Base-by-base conservation (phyloP, 2,329 filamentous ascomycete genomes). In the Fusarium napiforme region DNA sequence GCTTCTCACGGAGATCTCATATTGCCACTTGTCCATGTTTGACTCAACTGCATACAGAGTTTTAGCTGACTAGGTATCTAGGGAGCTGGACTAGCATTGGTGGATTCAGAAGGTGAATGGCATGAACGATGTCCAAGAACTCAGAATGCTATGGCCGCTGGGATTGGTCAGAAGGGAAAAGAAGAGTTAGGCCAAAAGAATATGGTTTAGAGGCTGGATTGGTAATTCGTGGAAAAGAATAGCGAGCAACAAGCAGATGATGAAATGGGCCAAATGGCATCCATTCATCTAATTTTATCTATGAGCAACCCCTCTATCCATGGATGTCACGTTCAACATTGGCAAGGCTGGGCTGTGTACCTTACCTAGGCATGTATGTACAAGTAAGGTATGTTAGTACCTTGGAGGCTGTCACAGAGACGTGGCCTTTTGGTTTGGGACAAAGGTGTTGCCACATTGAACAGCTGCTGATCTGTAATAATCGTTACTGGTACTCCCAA, bases 371-470 rank as follows among this genome's bases (percentile, higher is more conserved):
- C 21, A 36, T 32, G 30, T 14, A 14, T 14, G 32, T 14, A 32
- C 32, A 32, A 30, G 28, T 32, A 32, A 32, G 10, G 28, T 32
- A 32, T 14, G 12, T 36, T 11, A n/a, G 30, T 64, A 52, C 47
- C 47, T 47, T 15, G 32, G 32, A 36, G 60, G 59, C 30, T 46
- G 19, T 57, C 53, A n/a, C 39, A 72, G 64, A 72, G 57, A 68
- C 47, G 52, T 68, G 61, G 56, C 68, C 58, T 65, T 50, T 68
- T 45, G 64, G 42, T 56, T 45, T 61, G 60, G 58, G 50, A 74
- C 49, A 50, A 60, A 55, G 56, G 56, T 60, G 69, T 74, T 72
- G 69, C 72, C 72, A 74, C 72, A 59, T 55, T 43, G 28, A 50
- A 26, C 37, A 55, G 56, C 59, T 37, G 34, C 30, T 37, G 40